These are phyloP conservation scores for Mikania micrantha DNA, from an alignment of 129 eudicot species.

Conservation along the genomic window DNA sequence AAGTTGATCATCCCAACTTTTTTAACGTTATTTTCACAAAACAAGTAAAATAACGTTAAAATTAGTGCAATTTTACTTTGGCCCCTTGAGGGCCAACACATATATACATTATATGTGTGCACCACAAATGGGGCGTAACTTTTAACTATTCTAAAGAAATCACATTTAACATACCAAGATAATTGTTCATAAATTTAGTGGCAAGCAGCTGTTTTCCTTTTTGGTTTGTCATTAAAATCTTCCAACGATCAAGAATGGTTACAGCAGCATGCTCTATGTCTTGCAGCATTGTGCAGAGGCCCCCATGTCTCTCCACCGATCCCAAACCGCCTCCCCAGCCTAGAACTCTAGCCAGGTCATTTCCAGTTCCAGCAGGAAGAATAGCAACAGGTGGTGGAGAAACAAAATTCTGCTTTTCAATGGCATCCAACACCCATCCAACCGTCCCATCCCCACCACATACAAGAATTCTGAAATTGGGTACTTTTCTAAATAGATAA, in stretches of 20 bases:
- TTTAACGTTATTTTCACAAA: no score
- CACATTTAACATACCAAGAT: conserved; percentile 63
- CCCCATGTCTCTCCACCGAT: conserved; percentile 91
- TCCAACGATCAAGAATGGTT: conserved; percentile 98
- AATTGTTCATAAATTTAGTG: conserved; percentile 87
- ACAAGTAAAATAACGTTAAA: no score
- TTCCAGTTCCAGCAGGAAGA: conserved; percentile 99
- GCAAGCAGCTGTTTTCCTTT: conserved; percentile 59
- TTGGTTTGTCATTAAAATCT: conserved; percentile 60
- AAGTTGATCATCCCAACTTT: no score
- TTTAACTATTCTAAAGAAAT: neutral
- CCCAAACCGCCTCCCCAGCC: conserved; percentile 98
- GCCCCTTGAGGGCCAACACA: no score
- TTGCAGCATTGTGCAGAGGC: conserved; percentile 74
- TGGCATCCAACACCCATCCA: conserved; percentile 94
- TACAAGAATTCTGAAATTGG: conserved; percentile 83
- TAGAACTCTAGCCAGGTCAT: conserved; percentile 92
- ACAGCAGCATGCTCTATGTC: conserved; percentile 94
- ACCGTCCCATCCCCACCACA: conserved; percentile 99
- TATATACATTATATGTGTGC: no score
- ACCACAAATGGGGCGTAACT: no score
- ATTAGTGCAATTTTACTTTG: no score
- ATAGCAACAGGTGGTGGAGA: conserved; percentile 99
- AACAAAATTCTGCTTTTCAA: conserved; percentile 85
- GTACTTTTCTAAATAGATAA: conserved; percentile 66